Conservation (phyloP, 169 alveolate species). For the Hepatocystis sp. region DNA sequence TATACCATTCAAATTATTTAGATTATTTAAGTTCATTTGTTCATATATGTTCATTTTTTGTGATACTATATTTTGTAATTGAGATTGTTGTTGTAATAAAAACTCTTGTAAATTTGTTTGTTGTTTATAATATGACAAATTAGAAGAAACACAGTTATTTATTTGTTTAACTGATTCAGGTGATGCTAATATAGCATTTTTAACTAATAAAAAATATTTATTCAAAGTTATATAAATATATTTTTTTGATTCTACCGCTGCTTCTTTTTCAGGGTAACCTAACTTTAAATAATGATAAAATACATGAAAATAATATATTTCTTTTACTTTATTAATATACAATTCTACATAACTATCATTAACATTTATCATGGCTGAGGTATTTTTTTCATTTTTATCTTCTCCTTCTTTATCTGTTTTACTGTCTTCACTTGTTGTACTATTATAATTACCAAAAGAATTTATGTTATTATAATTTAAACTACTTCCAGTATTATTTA, state of each 20-base stretch:
- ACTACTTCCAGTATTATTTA: background rate
- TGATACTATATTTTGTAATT: conserved; percentile 12
- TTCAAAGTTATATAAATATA: conserved; percentile 52
- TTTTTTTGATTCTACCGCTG: conserved; percentile 70
- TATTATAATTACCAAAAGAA: too few species aligned
- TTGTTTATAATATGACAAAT: conserved; percentile 51
- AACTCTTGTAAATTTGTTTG: conserved; percentile 53
- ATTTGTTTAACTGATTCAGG: conserved; percentile 59
- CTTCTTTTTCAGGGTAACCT: conserved; percentile 72
- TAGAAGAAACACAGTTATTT: conserved; percentile 64
- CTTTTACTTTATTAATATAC: conserved; percentile 66
- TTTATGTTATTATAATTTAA: background rate
- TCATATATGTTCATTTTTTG: conserved; percentile 26
- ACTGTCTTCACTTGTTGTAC: background rate
- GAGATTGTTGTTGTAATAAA: conserved; percentile 39
- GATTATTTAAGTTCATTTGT: conserved; percentile 20
- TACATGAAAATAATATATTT: conserved; percentile 68
- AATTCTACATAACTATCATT: conserved; percentile 55
- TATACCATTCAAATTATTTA: too few species aligned
- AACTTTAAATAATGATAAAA: conserved; percentile 69
- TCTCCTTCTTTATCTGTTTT: background rate
- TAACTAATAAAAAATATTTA: conserved; percentile 44
- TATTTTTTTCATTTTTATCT: background rate
- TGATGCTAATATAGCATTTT: conserved; percentile 66
- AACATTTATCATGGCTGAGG: background rate